Evolutionary conservation across 2,329 filamentous ascomycete genomes (phyloP).

Genomic region (Dactylellina haptotyla): DNA sequence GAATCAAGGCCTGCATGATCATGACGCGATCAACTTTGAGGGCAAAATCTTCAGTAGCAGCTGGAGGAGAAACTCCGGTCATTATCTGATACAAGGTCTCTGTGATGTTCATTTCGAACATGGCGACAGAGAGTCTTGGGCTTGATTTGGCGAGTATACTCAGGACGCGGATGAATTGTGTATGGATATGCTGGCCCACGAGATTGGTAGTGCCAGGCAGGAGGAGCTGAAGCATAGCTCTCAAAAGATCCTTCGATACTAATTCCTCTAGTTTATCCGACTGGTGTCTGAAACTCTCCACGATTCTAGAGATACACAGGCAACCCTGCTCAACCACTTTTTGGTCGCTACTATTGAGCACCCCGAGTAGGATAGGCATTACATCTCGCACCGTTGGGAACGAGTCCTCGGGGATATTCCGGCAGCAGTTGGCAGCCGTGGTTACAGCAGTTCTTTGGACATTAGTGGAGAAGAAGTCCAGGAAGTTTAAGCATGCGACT

Average conservation of each 20-base stretch:
- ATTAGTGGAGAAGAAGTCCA: constrained; percentile 97
- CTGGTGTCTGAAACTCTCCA: constrained; percentile 94
- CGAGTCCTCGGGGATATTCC: constrained; percentile 93
- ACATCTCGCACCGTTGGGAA: constrained; percentile 92
- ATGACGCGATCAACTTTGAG: constrained; percentile 94
- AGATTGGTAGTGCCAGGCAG: constrained; percentile 94
- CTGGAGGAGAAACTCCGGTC: constrained; percentile 91
- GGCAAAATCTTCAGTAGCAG: constrained; percentile 77
- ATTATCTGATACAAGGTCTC: constrained; percentile 97
- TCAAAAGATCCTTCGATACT: constrained; percentile 85
- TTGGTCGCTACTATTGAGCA: constrained; percentile 90
- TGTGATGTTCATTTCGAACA: constrained; percentile 96
- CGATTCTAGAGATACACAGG: constrained; percentile 91
- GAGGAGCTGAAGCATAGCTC: constrained; percentile 83
- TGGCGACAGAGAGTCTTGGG: constrained; percentile 83
- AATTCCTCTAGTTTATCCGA: constrained; percentile 89
- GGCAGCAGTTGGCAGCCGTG: constrained; percentile 96
- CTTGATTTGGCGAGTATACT: constrained; percentile 91
- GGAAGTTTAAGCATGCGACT: constrained; percentile 92
- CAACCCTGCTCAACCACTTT: constrained; percentile 97
- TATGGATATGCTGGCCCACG: constrained; percentile 93
- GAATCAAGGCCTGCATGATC: constrained; percentile 98
- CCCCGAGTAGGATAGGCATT: constrained; percentile 93
- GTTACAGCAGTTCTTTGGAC: constrained; percentile 97
- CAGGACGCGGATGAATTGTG: constrained; percentile 90